Evolutionary conservation across 331 rosid species (phyloP), one percentile per base, ranked within the genome.

Genomic region (Phaseolus coccineus): DNA sequence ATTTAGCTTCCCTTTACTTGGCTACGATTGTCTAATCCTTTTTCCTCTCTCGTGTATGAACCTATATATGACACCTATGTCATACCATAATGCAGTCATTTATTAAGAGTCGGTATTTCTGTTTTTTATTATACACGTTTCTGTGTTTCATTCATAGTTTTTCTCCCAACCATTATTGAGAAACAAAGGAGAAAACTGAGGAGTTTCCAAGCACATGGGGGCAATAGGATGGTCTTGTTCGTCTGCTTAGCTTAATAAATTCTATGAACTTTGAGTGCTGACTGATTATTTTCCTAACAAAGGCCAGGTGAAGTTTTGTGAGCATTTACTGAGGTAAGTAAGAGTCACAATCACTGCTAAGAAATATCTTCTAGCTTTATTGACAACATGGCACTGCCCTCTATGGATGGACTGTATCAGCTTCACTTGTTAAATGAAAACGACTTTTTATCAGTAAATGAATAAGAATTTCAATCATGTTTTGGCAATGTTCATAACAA

Each of bases 1-100:
- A 69, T 80, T 42, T 30, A 75, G 69, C 87, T 84, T 52, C 65
- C 74, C 69, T 79, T 47, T 56, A 37, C 74, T 68, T 63, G 78
- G 70, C 71, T 10, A 22, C 15, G 16, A 65, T 11, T 2, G 8
- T 72, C 61, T 19, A 55, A 22, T 55, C 61, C 61, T 56, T 72
- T 19, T 25, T 27, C 59, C 4, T 33, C 16, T 46, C 51, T 46
- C 51, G 16, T 46, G 16, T 46, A 46, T 46, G 51, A 46, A 46
- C 48, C 48, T 11, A 10, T 1, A 10, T 44, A 44, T 3, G 48
- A 44, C 51, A 46, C 51, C 51, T 12, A 46, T 46, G 1, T 46
- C 1, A 11, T 46, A 11, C 51, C 1, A 46, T 46, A 46, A 46
- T 46, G 14, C 11, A 44, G 12, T 44, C 50, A 44, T 44, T 35